These are phyloP conservation scores for Solanum chiquidenum DNA, from an alignment of 257 asterid genomes.

Conservation along the genomic window DNA sequence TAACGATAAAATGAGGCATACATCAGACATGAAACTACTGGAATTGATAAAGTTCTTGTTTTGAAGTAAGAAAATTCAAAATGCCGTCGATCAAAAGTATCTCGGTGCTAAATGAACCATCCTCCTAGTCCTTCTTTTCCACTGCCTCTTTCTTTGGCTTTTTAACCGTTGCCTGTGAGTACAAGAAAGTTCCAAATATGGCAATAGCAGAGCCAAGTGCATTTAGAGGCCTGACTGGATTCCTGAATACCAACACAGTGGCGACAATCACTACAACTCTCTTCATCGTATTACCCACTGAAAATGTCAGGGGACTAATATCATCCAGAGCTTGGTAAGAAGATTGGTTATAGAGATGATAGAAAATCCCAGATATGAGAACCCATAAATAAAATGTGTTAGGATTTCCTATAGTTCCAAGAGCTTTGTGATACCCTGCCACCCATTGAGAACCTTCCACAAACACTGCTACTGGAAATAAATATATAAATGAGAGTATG, in stretches of 20 bases:
- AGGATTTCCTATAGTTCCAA: constrained; percentile 47
- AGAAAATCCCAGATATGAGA: constrained; percentile 67
- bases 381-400: constrained; percentile 74
- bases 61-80: not conserved
- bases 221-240: constrained; percentile 80
- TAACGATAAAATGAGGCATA: constrained; percentile 7
- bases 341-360: constrained; percentile 86
- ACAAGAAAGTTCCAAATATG: constrained; percentile 74
- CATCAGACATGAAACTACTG: not conserved
- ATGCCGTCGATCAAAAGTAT: not conserved
- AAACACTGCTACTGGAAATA: constrained; percentile 73
- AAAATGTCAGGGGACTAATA: constrained; percentile 84
- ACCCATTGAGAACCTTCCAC: constrained; percentile 98
- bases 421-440: constrained; percentile 70
- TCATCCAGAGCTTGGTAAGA: constrained; percentile 95
- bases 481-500: constrained; percentile 63
- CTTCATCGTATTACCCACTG: constrained; percentile 94
- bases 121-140: constrained; percentile 39
- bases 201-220: constrained; percentile 90
- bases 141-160: constrained; percentile 46
- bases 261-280: constrained; percentile 91
- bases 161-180: constrained; percentile 77
- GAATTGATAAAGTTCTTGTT: not conserved
- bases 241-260: constrained; percentile 80
- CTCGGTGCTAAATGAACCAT: not conserved